phyloP scores from a whole-genome alignment of 352 stramenopile species.

The Stephanocyclus meneghinianus region DNA sequence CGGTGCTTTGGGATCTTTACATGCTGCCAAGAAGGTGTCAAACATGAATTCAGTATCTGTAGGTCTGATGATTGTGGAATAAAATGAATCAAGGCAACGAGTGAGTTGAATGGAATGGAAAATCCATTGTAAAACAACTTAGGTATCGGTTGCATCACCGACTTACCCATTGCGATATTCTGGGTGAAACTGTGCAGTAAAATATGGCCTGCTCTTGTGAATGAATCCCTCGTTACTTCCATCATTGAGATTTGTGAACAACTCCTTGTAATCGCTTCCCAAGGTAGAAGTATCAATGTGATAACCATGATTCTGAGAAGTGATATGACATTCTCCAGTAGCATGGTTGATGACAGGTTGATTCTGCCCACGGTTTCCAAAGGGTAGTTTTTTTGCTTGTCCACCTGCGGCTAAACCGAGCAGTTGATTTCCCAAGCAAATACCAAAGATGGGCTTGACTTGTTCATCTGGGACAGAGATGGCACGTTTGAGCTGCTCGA shows the following conservation, averaged over 20 bases:
- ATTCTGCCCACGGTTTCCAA: constrained; percentile 98
- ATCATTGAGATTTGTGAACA: constrained; percentile 99
- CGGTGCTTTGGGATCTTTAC: constrained; percentile 55
- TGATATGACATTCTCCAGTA: constrained; percentile 97
- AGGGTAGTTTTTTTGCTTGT: constrained; percentile 95
- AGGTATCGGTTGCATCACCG: too few relatives aligned
- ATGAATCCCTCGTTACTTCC: constrained; percentile 98
- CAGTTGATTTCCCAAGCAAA: constrained; percentile 99
- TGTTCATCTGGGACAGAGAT: constrained; percentile 79
- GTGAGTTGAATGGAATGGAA: constrained; percentile 72
- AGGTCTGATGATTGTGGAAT: not conserved
- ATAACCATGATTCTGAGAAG: constrained; percentile 98
- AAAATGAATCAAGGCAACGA: constrained; percentile 83
- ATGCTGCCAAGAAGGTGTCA: constrained; percentile 74
- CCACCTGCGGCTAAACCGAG: constrained; percentile 92
- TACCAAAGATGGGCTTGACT: constrained; percentile 97
- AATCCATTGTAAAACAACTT: constrained; percentile 40
- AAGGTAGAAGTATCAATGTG: constrained; percentile 90
- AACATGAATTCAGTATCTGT: constrained; percentile 76
- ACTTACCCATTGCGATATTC: constrained; percentile 87
- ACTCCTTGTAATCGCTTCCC: constrained; percentile 90
- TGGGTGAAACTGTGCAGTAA: constrained; percentile 98
- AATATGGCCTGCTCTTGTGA: constrained; percentile 95
- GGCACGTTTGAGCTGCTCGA: constrained; percentile 88
- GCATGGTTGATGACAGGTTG: constrained; percentile 95